These are phyloP conservation scores for Setomelanomma holmii DNA, from an alignment of 2,329 filamentous ascomycete genomes.

Conservation along the genomic window DNA sequence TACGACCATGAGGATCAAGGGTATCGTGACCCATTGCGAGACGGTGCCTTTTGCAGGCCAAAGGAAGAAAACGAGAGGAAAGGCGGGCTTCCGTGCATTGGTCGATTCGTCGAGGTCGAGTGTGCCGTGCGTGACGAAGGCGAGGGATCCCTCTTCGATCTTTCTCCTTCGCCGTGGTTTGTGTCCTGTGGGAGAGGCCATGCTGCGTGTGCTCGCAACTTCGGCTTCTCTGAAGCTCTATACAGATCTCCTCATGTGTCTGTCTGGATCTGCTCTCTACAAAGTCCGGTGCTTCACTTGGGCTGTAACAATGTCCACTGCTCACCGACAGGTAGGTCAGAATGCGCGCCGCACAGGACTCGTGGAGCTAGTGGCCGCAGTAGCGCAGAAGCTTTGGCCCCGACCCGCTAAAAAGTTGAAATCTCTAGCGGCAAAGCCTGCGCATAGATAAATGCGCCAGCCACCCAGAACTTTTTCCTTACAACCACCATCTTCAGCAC, in stretches of 20 bases:
- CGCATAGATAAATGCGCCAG: slow-evolving; percentile 14
- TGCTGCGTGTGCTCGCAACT: not conserved
- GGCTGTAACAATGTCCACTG: no score
- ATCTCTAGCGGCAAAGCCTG: slow-evolving; percentile 7
- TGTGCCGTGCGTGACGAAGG: slow-evolving; percentile 52
- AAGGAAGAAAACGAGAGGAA: slow-evolving; percentile 91
- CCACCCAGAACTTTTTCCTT: slow-evolving; percentile 18
- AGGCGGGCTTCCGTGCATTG: slow-evolving; percentile 68
- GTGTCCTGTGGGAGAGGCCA: slow-evolving; percentile 41
- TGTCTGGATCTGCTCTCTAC: no score
- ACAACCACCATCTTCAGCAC: slow-evolving; percentile 25
- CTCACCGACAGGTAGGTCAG: no score
- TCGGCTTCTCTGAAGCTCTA: not conserved
- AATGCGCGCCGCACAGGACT: slow-evolving; percentile 10
- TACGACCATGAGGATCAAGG: slow-evolving; percentile 85
- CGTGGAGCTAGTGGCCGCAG: slow-evolving; percentile 12
- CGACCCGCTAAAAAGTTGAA: slow-evolving; percentile 6
- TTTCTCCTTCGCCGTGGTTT: slow-evolving; percentile 55
- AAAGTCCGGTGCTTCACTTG: no score
- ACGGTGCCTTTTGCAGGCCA: slow-evolving; percentile 85
- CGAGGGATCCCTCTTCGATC: slow-evolving; percentile 49
- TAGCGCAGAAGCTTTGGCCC: slow-evolving; percentile 11
- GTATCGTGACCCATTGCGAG: slow-evolving; percentile 92
- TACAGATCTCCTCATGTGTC: no score
- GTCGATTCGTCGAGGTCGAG: slow-evolving; percentile 53